phyloP scores from a whole-genome alignment of 164 flowering plant species.

The Protea cynaroides region DNA sequence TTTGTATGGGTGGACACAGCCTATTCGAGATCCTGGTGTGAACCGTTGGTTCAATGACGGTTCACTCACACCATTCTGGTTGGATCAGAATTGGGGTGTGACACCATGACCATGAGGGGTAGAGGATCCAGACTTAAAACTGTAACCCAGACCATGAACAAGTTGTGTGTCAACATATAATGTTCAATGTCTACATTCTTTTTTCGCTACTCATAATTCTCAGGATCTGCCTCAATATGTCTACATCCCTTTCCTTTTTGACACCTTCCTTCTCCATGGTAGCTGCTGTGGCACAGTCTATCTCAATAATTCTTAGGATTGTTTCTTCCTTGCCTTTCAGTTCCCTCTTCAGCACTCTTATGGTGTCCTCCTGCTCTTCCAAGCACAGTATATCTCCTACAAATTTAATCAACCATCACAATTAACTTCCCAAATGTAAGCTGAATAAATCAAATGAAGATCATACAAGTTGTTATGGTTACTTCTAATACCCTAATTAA shows the following conservation, averaged over 20 bases:
- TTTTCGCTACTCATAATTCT: slow-evolving; percentile 41
- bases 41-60: too few relatives aligned
- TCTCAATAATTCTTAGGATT: slow-evolving; percentile 28
- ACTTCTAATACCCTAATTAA: too few relatives aligned
- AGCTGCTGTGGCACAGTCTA: slow-evolving; percentile 22
- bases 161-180: too few relatives aligned
- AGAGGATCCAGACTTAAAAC: too few relatives aligned
- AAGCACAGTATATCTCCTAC: neutral
- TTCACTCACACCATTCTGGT: too few relatives aligned
- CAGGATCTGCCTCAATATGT: slow-evolving; percentile 62
- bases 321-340: slow-evolving; percentile 39
- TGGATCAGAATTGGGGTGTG: too few relatives aligned
- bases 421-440: neutral
- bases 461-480: too few relatives aligned
- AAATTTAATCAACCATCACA: neutral
- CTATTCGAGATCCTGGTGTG: too few relatives aligned
- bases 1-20: too few relatives aligned
- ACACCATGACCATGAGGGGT: too few relatives aligned
- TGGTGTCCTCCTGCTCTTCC: slow-evolving; percentile 25
- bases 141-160: too few relatives aligned
- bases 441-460: neutral
- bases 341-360: slow-evolving; percentile 34
- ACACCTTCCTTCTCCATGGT: slow-evolving; percentile 29
- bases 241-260: slow-evolving; percentile 45
- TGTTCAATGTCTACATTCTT: too few relatives aligned